phyloP scores from a whole-genome alignment of 345 rosid genomes.

The Acer yangbiense region DNA sequence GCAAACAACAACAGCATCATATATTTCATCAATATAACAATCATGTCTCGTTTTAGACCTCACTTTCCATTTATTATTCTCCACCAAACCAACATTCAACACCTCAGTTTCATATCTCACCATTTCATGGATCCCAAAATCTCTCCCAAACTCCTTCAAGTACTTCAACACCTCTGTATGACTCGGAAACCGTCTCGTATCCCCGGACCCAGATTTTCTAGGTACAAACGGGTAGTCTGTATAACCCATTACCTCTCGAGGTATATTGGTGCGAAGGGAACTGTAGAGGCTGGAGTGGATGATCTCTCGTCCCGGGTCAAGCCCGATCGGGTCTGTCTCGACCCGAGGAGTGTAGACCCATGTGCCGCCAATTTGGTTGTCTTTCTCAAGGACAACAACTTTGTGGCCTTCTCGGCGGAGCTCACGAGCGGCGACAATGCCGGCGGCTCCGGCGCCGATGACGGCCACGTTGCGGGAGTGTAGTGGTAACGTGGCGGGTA shows the following conservation, averaged over 20 bases:
- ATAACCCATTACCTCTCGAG: conserved; percentile 89
- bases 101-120: conserved; percentile 67
- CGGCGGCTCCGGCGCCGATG: conserved; percentile 89
- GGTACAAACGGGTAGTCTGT: conserved; percentile 62
- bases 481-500: conserved; percentile 8
- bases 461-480: conserved; percentile 69
- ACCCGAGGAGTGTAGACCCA: conserved; percentile 67
- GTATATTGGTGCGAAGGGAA: conserved; percentile 87
- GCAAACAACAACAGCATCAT: conserved; percentile 77
- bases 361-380: conserved; percentile 64
- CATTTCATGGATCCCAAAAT: conserved; percentile 63
- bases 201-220: conserved; percentile 35
- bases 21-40: conserved; percentile 38
- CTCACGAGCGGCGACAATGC: conserved; percentile 74
- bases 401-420: conserved; percentile 77
- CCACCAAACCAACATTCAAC: conserved; percentile 37
- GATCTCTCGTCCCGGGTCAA: conserved; percentile 57
- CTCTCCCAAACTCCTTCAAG: conserved; percentile 57
- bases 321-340: conserved; percentile 70
- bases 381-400: conserved; percentile 76
- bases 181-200: conserved; percentile 74
- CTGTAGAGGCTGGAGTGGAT: conserved; percentile 70
- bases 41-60: conserved; percentile 37
- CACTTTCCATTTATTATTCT: conserved; percentile 57
- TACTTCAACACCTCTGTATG: conserved; percentile 73